These are phyloP conservation scores for Diaporthe citrichinensis DNA, from an alignment of 2,329 filamentous ascomycete genomes.

Conservation along the genomic window DNA sequence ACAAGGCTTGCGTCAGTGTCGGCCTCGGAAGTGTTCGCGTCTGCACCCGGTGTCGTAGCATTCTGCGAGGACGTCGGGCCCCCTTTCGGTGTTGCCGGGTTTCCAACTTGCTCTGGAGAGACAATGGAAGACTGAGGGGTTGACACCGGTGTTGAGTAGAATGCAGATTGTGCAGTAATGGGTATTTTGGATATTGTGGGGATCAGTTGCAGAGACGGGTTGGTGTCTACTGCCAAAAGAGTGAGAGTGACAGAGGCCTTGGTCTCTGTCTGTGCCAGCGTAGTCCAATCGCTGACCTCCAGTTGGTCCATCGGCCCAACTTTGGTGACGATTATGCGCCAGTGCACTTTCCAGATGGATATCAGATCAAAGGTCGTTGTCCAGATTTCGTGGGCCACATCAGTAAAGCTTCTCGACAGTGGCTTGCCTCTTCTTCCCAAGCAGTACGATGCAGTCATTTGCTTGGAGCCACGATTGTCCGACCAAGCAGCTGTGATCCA, in stretches of 20 bases:
- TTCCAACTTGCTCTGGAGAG: constrained; percentile 72
- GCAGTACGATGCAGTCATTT: constrained; percentile 81
- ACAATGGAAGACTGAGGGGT: constrained; percentile 74
- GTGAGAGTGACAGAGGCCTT: constrained; percentile 68
- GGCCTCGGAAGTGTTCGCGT: constrained; percentile 58
- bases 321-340: constrained; percentile 83
- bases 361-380: constrained; percentile 82
- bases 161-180: constrained; percentile 57
- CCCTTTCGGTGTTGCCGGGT: constrained; percentile 64
- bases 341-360: constrained; percentile 77
- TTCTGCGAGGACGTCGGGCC: constrained; percentile 50
- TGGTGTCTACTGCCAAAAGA: constrained; percentile 75
- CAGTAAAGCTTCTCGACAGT: constrained; percentile 67
- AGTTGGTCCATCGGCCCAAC: constrained; percentile 76
- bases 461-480: constrained; percentile 80
- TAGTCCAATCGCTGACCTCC: constrained; percentile 74
- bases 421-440: constrained; percentile 71
- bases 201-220: constrained; percentile 74
- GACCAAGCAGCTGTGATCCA: constrained; percentile 89
- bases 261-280: constrained; percentile 65
- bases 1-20: constrained; percentile 77
- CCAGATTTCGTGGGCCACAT: constrained; percentile 84
- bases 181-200: constrained; percentile 68
- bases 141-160: constrained; percentile 75
- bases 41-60: constrained; percentile 62